Conservation (phyloP, 768 basidiomycete genomes). For the Pilatotrama ljubarskyi region DNA sequence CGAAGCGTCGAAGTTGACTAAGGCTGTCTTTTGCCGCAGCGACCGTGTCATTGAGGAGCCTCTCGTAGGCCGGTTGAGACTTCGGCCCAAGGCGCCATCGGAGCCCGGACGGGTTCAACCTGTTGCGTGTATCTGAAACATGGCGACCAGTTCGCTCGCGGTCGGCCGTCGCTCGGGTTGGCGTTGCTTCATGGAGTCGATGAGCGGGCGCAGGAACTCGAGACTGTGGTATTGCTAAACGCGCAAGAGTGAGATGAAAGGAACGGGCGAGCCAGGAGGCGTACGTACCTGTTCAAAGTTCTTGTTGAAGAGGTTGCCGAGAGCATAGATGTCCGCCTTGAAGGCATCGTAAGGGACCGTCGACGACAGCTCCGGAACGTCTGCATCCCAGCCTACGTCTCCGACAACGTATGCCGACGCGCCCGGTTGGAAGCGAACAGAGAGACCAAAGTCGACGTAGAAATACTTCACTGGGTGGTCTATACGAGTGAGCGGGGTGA, state of each 20-base stretch:
- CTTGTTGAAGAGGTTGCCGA: constrained; percentile 26
- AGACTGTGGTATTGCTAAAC: not conserved
- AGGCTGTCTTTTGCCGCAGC: constrained; percentile 17
- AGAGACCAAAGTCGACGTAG: constrained; percentile 27
- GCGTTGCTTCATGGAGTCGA: constrained; percentile 14
- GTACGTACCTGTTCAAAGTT: constrained; percentile 19
- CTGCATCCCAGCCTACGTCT: constrained; percentile 17
- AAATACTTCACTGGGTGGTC: constrained; percentile 35
- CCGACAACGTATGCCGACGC: constrained; percentile 12
- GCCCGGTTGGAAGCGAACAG: constrained; percentile 19
- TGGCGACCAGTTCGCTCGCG: not conserved
- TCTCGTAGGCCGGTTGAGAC: constrained; percentile 9
- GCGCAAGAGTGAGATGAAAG: too few relatives aligned
- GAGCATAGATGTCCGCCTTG: constrained; percentile 26
- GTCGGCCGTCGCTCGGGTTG: constrained; percentile 10
- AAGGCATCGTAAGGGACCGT: constrained; percentile 25
- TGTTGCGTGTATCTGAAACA: not conserved
- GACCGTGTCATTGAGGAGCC: constrained; percentile 22
- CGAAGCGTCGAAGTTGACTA: not conserved
- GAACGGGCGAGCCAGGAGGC: too few relatives aligned
- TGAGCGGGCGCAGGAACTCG: constrained; percentile 13
- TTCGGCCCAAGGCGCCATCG: constrained; percentile 19
- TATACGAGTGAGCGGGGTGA: constrained; percentile 35
- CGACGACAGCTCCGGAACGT: constrained; percentile 25
- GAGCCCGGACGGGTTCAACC: not conserved